These are phyloP conservation scores for Candida tetrigidarum DNA, from an alignment of 1,139 yeast genomes.

Conservation along the genomic window DNA sequence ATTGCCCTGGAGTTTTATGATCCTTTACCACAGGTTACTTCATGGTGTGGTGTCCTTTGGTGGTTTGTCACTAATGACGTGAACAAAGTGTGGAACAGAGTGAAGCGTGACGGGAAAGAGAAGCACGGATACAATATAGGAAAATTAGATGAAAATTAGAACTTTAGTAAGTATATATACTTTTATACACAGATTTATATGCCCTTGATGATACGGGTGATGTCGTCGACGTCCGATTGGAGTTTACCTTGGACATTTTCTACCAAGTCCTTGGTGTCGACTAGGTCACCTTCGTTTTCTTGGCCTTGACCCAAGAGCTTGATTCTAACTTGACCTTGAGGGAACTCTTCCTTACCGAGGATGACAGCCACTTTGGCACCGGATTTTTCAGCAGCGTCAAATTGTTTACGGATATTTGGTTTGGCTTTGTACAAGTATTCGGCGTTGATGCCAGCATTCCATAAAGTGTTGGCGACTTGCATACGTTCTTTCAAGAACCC, in stretches of 20 bases:
- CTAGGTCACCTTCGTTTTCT: slow-evolving; percentile 82
- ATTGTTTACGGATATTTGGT: slow-evolving; percentile 94
- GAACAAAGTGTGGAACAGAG: slow-evolving; percentile 79
- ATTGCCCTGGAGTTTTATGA: slow-evolving; percentile 84
- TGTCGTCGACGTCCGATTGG: slow-evolving; percentile 53
- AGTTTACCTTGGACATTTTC: slow-evolving; percentile 59
- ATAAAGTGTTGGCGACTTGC: slow-evolving; percentile 76
- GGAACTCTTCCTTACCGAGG: slow-evolving; percentile 91
- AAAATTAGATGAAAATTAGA: slow-evolving; percentile 26
- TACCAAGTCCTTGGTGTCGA: slow-evolving; percentile 63
- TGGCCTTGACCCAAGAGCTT: slow-evolving; percentile 89
- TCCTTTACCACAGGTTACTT: slow-evolving; percentile 74
- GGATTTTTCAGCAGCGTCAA: slow-evolving; percentile 94
- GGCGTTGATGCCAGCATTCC: slow-evolving; percentile 88
- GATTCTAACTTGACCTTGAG: slow-evolving; percentile 79
- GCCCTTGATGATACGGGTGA: slow-evolving; percentile 38
- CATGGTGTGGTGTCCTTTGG: slow-evolving; percentile 80
- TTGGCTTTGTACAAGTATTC: slow-evolving; percentile 91
- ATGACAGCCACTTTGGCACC: slow-evolving; percentile 93
- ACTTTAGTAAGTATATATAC: too few species aligned
- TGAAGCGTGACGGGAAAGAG: slow-evolving; percentile 60
- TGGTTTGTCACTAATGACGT: slow-evolving; percentile 72
- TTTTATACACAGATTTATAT: slow-evolving; percentile 8
- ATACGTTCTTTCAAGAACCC: slow-evolving; percentile 93
- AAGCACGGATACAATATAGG: slow-evolving; percentile 34